Conservation (phyloP, 805 yeast species). For the Crinitomyces ghanaensis region DNA sequence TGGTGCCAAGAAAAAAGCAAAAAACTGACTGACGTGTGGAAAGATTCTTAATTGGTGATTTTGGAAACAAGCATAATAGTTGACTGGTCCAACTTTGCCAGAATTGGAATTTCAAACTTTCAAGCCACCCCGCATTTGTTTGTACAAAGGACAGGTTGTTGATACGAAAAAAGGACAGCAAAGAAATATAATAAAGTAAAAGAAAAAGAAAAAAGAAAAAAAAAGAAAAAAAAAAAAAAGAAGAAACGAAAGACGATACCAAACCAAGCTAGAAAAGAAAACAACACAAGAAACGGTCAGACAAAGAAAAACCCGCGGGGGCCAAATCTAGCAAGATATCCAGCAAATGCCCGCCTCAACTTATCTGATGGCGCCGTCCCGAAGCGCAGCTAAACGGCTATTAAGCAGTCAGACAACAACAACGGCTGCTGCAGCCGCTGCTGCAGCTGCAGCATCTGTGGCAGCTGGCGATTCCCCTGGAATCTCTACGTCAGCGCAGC, state of each 20-base stretch:
- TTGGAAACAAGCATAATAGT: no score
- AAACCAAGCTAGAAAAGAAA: neutral
- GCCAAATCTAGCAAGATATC: no score
- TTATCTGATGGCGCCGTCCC: neutral
- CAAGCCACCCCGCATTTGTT: no score
- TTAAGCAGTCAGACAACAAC: no score
- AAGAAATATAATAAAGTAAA: neutral
- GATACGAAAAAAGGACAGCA: no score
- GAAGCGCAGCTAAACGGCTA: neutral
- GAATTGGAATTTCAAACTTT: no score
- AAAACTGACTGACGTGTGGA: no score
- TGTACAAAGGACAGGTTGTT: no score
- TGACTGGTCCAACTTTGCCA: no score
- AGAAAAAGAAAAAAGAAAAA: neutral
- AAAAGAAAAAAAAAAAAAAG: neutral
- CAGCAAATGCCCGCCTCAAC: neutral
- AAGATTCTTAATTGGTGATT: no score
- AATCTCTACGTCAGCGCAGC: neutral
- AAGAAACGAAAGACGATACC: neutral
- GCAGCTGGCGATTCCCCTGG: neutral
- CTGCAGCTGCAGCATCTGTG: slow-evolving; percentile 5
- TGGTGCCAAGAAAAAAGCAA: no score
- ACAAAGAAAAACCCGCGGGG: no score
- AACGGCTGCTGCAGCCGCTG: neutral
- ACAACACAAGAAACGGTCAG: neutral